Evolutionary conservation across 805 yeast genomes (phyloP), one percentile per base, ranked within the genome.

Genomic region (Debaryomyces tyrocola): DNA sequence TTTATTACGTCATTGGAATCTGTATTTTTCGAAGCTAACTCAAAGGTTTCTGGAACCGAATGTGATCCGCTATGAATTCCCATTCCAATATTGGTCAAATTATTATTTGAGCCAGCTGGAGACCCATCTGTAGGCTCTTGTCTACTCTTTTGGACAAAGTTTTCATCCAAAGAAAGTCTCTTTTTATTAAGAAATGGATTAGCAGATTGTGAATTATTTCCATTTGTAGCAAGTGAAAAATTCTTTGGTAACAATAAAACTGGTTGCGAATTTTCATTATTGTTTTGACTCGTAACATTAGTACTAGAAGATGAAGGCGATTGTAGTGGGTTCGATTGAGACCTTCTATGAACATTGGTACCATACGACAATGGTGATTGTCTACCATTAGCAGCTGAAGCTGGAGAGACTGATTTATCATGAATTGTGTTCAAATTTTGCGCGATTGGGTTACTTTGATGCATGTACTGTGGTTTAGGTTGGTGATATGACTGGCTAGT

Each of bases 181-280:
- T 69, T 69, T 33, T 55, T 61, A 21, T 56, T 52, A 10, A 35
- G 38, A 31, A 31, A 14, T 7, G 36, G 34, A 29, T 38, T 31
- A 20, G 49, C 2, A 17, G 18, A 17, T 36, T 15, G 34, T 40
- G 10, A 29, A 28, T 8, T 52, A 35, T 27, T 40, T 3, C 45
- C 37, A 11, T 51, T 47, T 1, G 52, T 27, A 18, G 54, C 47
- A 20, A 56, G 57, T 4, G 77, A 64, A 44, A 73, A 73, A 49
- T 73, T 77, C 53, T 74, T 78, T 0, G 83, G 82, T 41, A 79
- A 66, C 40, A 79, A 60, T 20, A 79, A 67, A 17, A 79, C 78
- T 1, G 83, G 80, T 33, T 67, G 74, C 11, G 74, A 62, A n/a
- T 67, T 62, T 15, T 20, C 36, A 12, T 28, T 6, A 31, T 45